These are phyloP conservation scores for Melanogaster broomeanus DNA, from an alignment of 768 basidiomycete species.

Conservation along the genomic window DNA sequence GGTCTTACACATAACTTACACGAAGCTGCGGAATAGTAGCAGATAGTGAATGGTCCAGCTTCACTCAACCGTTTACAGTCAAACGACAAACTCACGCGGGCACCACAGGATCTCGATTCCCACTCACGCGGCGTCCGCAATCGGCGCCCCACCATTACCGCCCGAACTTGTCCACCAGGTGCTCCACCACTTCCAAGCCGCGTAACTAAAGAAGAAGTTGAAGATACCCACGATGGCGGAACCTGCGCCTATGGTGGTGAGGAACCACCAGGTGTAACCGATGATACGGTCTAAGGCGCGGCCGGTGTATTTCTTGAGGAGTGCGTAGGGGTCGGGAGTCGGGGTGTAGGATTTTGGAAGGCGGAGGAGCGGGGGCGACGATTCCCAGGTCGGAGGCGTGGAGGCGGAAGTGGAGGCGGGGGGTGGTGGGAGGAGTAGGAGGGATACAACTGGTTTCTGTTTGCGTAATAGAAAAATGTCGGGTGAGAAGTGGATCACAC, in stretches of 20 bases:
- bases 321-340: slow-evolving; percentile 52
- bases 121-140: slow-evolving; percentile 17
- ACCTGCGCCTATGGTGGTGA: slow-evolving; percentile 78
- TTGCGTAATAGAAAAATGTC: background rate
- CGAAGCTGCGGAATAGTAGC: no score
- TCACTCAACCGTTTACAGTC: no score
- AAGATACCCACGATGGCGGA: slow-evolving; percentile 67
- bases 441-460: slow-evolving; percentile 85
- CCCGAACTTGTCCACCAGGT: slow-evolving; percentile 16
- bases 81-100: background rate
- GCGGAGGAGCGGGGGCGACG: slow-evolving; percentile 41
- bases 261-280: slow-evolving; percentile 78
- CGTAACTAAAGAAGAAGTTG: slow-evolving; percentile 70
- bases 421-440: slow-evolving; percentile 62
- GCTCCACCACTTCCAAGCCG: slow-evolving; percentile 65
- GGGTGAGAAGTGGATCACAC: background rate
- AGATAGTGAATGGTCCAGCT: no score
- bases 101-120: background rate
- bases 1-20: no score
- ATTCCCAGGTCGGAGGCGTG: slow-evolving; percentile 23
- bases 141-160: slow-evolving; percentile 4
- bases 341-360: slow-evolving; percentile 56
- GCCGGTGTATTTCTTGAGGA: slow-evolving; percentile 64
- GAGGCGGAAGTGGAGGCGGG: slow-evolving; percentile 22
- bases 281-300: slow-evolving; percentile 69